These are phyloP conservation scores for Penicillium malachiteum DNA, from an alignment of 495 filamentous ascomycete species.

Conservation along the genomic window DNA sequence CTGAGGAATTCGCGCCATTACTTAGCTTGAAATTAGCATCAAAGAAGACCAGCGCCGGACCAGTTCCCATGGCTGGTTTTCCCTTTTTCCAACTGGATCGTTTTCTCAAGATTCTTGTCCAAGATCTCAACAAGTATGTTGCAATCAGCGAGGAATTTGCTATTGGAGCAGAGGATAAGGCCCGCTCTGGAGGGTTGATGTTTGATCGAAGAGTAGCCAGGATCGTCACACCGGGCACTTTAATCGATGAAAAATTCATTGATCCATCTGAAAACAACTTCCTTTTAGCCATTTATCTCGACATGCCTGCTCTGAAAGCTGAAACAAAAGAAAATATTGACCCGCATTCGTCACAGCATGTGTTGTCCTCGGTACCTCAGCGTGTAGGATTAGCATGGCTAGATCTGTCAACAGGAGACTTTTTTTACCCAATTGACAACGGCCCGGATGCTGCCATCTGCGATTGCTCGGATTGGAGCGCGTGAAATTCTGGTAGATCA, in stretches of 20 bases:
- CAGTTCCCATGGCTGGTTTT: conserved; percentile 90
- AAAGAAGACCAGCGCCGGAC: conserved; percentile 70
- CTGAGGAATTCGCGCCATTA: conserved; percentile 79
- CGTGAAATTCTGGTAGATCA: conserved; percentile 81
- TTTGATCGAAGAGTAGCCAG: conserved; percentile 83
- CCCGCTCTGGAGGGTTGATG: conserved; percentile 69
- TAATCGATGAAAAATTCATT: conserved; percentile 97
- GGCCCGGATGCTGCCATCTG: conserved; percentile 67
- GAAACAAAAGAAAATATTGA: conserved; percentile 21
- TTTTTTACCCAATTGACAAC: conserved; percentile 84
- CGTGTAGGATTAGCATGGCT: conserved; percentile 85
- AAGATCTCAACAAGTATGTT: conserved; percentile 86
- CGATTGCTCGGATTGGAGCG: conserved; percentile 77
- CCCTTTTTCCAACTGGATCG: conserved; percentile 89
- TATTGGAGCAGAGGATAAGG: conserved; percentile 61
- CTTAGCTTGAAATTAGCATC: conserved; percentile 85
- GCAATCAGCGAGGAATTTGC: conserved; percentile 92
- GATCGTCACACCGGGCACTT: conserved; percentile 87
- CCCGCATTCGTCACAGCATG: conserved; percentile 27
- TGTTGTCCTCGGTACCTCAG: conserved; percentile 39
- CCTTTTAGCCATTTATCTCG: conserved; percentile 70
- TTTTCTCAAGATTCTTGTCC: conserved; percentile 86
- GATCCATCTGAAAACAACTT: conserved; percentile 91
- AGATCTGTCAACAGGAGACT: conserved; percentile 91
- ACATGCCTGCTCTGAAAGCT: conserved; percentile 25